Evolutionary conservation across 2,329 filamentous ascomycete species (phyloP), one percentile per base, ranked within the genome.

Genomic region (Trichoderma cornu-damae): DNA sequence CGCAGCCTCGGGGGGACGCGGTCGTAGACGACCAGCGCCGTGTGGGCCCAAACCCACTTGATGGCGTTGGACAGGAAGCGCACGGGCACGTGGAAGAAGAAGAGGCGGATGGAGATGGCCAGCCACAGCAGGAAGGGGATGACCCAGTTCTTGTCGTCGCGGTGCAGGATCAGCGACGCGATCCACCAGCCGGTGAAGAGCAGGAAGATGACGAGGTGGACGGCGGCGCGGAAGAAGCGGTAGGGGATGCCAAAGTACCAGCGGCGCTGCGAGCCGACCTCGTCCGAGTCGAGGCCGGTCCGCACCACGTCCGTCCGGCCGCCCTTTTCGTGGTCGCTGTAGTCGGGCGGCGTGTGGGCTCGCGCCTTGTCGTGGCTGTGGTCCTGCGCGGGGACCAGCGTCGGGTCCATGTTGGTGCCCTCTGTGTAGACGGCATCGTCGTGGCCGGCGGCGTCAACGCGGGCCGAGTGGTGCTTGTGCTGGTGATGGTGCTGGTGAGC

Each of bases 111-210:
- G 9, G 82, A 83, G 64, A 95, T 85, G 63, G 77, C 79, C 44
- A 96, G 81, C 78, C 87, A 96, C 46, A 96, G 69, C 50, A 96
- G 78, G 73, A 95, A 94, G 0, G 91, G 90, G 49, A 92, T 82
- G 57, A 95, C 73, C 90, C 90, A 96, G 67, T 89, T 90, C 72
- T 78, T 79, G 66, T 90, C 84, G 59, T 86, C 64, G 59, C 83
- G 83, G 69, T 93, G 89, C 53, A 90, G 76, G 59, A 91, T 77
- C 47, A 93, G 75, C 55, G 85, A 83, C 6, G 87, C 85, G 62
- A 92, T 86, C 87, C 87, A 92, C 88, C 88, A 91, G 66, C 76
- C 78, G 3, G 77, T 78, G 60, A 77, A 75, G 56, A 78, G 63
- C 49, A 65, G 62, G 52, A 74, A 75, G 65, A 79, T 62, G 67